Evolutionary conservation across 352 stramenopile species (phyloP), one percentile per base, ranked within the genome.

Genomic region (Phytophthora macrochlamydospora): DNA sequence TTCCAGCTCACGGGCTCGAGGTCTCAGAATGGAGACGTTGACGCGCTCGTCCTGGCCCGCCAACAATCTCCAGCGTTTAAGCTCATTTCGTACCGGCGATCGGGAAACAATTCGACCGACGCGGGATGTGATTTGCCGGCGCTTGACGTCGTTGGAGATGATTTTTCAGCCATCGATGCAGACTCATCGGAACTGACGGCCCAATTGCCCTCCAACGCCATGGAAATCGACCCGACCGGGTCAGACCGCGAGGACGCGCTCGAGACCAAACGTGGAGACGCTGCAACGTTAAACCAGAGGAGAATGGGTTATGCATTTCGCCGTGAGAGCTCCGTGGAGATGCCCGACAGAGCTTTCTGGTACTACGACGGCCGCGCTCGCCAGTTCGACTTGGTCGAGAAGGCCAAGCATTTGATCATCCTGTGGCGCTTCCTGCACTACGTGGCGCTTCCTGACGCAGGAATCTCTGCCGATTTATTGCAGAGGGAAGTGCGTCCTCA

Each of bases 81-180:
- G 14, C 56, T 83, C 3, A 44, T 79, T 24, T 83, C 74, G 5
- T 83, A 83, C 51, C 64, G 74, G n/a, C 65, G 74, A 9, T 71
- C 73, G 7, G 9, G 35, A 8, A 37, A 50, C 37, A 48, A 51
- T n/a, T 51, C 50, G n/a, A 45, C 32, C 18, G 49, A 59, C 13
- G 51, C 58, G 1, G 53, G 58, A 1, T 64, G 58, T n/a, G 53
- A 71, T 46, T 33, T 69, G 1, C 67, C 60, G 1, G 66, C 60
- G 4, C 14, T 70, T 18, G 18, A 38, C 14, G 32, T 4, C 6
- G 50, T n/a, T 9, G 50, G 7, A 13, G 13, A 46, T 11, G 6
- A 42, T 5, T 32, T 42, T 42, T n/a, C 31, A 56, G 32, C 50
- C 11, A 49, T 49, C 43, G 53, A 51, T 24, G 7, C 24, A 3